Conservation (phyloP, 345 rosid genomes). For the Salix dunnii region DNA sequence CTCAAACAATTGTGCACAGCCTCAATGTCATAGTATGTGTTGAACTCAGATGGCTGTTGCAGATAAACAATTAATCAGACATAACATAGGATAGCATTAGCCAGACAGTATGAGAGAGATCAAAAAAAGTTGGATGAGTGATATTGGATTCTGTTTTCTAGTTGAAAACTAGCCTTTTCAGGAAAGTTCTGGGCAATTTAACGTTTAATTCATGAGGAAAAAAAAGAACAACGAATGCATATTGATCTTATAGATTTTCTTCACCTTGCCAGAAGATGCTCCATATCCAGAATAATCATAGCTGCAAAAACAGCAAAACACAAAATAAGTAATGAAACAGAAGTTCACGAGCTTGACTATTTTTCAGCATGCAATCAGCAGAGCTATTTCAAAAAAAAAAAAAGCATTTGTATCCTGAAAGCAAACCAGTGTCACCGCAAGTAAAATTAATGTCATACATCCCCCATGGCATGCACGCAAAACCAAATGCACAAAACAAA, state of each 20-base stretch:
- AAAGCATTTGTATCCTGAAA: not conserved
- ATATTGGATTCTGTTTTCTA: not conserved
- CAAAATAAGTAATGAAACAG: not conserved
- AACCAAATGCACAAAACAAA: not conserved
- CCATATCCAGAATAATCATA: conserved; percentile 99
- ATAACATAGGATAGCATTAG: not conserved
- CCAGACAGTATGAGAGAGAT: not conserved
- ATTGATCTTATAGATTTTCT: not conserved
- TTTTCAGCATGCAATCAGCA: not conserved
- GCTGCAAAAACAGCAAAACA: conserved; percentile 41
- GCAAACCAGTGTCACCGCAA: not conserved
- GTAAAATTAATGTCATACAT: not conserved
- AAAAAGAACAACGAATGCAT: too few species aligned
- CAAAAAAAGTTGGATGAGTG: not conserved
- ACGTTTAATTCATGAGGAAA: not conserved
- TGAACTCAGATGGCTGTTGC: conserved; percentile 79
- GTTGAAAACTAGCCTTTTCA: not conserved
- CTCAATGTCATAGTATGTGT: conserved; percentile 91
- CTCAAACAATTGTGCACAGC: conserved; percentile 80
- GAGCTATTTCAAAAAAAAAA: not conserved
- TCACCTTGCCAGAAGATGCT: conserved; percentile 95
- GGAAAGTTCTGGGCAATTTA: not conserved
- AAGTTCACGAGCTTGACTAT: not conserved
- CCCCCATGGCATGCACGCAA: not conserved
- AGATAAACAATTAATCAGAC: conserved; percentile 17